Evolutionary conservation across 257 asterid species (phyloP), one percentile per base, ranked within the genome.

Genomic region (Misopates orontium): DNA sequence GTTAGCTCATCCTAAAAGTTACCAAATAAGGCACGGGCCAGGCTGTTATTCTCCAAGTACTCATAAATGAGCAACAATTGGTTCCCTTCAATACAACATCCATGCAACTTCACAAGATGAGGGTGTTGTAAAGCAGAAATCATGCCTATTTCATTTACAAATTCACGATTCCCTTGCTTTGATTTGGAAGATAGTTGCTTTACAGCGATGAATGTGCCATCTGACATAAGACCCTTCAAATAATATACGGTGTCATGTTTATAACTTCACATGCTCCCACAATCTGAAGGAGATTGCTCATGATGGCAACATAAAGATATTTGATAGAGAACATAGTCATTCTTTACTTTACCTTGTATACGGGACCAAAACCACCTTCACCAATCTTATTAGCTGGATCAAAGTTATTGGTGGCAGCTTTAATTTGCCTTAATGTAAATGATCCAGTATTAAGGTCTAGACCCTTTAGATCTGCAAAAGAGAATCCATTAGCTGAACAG

Each of bases 301-400:
- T 24, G 24, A 40, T 36, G 57, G 10, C 21, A 15, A 31, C 15
- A 66, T 24, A 48, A 22, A 17, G 42, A 53, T 47, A 47, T 12
- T 16, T 31, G 17, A 53, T 20, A 24, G 1, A 10, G 18, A 66
- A 10, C 17, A 19, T 21, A 28, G 36, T 9, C 19, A 23, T 44
- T 48, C 39, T 19, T 52, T 16, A 53, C 13, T 47, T 23, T 66
- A 84, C 90, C 87, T 79, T 81, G 75, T 67, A 81, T 10, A 84
- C 90, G 13, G 90, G 81, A 51, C 90, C 90, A 66, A 84, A 84
- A 58, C 90, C 90, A 65, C 90, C 90, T 78, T 84, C 90, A 67
- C 90, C 90, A 44, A 84, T 81, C 73, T 84, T 84, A 68, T 79
- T 75, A 56, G 78, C 79, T 10, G 78, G 82, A 67, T 84, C 87